phyloP scores from a whole-genome alignment of 768 basidiomycete genomes.

The Kwoniella shandongensis region DNA sequence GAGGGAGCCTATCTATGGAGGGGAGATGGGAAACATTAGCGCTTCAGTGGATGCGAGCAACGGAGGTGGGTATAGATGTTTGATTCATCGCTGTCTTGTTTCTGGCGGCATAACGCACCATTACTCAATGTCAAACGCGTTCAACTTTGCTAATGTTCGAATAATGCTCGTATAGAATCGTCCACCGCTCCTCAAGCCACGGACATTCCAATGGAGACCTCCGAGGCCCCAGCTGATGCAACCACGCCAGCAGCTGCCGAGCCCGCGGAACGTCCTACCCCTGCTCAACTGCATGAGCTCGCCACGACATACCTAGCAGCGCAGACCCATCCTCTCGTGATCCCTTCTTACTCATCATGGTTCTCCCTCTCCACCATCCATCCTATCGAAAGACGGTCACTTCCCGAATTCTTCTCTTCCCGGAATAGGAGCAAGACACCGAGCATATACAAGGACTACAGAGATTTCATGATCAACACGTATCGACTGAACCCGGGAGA shows the following conservation, averaged over 20 bases:
- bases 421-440: slow-evolving; percentile 94
- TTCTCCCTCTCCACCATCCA: slow-evolving; percentile 94
- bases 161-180: slow-evolving; percentile 9
- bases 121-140: too few relatives aligned
- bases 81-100: background rate
- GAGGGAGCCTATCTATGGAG: slow-evolving; percentile 75
- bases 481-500: slow-evolving; percentile 90
- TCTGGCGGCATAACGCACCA: too few relatives aligned
- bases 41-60: slow-evolving; percentile 32
- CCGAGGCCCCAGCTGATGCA: slow-evolving; percentile 56
- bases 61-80: slow-evolving; percentile 22
- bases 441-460: slow-evolving; percentile 96
- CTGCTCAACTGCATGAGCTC: slow-evolving; percentile 55
- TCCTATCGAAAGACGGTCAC: slow-evolving; percentile 81
- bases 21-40: slow-evolving; percentile 73
- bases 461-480: slow-evolving; percentile 99
- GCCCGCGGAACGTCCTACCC: slow-evolving; percentile 75
- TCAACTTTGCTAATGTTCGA: background rate
- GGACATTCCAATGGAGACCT: slow-evolving; percentile 23
- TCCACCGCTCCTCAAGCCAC: slow-evolving; percentile 11
- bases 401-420: slow-evolving; percentile 98
- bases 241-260: slow-evolving; percentile 56
- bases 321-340: slow-evolving; percentile 94
- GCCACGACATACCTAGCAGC: slow-evolving; percentile 82
- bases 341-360: slow-evolving; percentile 97